A percentile compares a stretch with the other conserved stretches of the same genome.
Conservation (phyloP, 177 flowering plant genomes). For the Tripterygium wilfordii region DNA sequence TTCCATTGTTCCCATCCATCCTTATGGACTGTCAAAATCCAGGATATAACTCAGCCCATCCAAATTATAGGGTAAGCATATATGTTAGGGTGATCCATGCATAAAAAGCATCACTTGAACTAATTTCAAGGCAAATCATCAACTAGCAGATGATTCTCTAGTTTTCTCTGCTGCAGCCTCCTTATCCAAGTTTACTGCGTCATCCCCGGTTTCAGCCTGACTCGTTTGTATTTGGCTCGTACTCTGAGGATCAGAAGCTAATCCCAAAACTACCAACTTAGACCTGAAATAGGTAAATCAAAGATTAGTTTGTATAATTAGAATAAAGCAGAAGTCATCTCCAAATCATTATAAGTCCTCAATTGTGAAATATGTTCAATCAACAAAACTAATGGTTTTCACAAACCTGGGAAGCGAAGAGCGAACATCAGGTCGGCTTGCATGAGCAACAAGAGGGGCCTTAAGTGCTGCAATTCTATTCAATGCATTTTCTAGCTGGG, state of each 20-base stretch:
- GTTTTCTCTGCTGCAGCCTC: constrained; percentile 37
- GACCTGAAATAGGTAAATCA: constrained; percentile 40
- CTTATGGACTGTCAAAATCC: too few species aligned
- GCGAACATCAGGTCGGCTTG: constrained; percentile 64
- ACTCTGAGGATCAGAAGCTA: constrained; percentile 55
- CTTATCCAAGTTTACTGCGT: constrained; percentile 31
- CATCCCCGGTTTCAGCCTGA: constrained; percentile 39
- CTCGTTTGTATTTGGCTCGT: constrained; percentile 42
- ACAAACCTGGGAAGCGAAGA: constrained; percentile 77
- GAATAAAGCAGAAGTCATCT: background rate
- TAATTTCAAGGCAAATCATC: constrained; percentile 4
- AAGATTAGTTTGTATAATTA: background rate
- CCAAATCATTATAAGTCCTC: background rate
- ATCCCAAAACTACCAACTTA: constrained; percentile 65
- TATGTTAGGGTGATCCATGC: too few species aligned
- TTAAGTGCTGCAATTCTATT: constrained; percentile 61
- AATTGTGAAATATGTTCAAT: background rate
- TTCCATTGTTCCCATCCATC: too few species aligned
- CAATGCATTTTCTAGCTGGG: constrained; percentile 83
- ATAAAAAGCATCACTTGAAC: too few species aligned
- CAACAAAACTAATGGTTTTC: background rate
- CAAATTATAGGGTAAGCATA: too few species aligned
- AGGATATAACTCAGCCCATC: too few species aligned
- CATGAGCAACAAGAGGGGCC: constrained; percentile 73
- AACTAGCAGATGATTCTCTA: constrained; percentile 48